Percentiles rank a stretch among this genome's conserved stretches.
Evolutionary conservation across 441 rosid genomes (phyloP).

Genomic region (Erysimum pusillum): DNA sequence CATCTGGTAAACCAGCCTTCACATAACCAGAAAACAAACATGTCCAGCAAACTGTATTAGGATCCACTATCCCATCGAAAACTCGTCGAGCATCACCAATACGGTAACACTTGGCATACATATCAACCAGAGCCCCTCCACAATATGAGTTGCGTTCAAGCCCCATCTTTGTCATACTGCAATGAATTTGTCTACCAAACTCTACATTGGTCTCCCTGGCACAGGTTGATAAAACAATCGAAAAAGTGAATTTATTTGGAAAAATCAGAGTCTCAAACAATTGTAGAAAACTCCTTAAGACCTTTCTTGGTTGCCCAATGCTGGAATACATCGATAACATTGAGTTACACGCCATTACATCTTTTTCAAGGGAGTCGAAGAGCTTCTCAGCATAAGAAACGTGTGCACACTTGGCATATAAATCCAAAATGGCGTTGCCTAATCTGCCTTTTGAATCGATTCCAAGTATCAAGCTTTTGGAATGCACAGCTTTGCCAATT

Average conservation of each 20-base stretch:
- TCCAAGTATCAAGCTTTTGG: conserved; percentile 59
- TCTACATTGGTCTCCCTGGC: conserved; percentile 57
- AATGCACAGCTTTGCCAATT: conserved; percentile 61
- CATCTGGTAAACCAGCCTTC: conserved; percentile 69
- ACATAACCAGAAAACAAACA: conserved; percentile 84
- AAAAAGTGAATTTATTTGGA: conserved; percentile 81
- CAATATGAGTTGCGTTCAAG: conserved; percentile 64
- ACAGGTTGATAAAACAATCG: conserved; percentile 78
- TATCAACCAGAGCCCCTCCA: conserved; percentile 78
- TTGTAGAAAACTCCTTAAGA: conserved; percentile 50
- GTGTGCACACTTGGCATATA: conserved; percentile 78
- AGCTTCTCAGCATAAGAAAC: conserved; percentile 64
- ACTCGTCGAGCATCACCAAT: conserved; percentile 65
- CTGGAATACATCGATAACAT: conserved; percentile 74
- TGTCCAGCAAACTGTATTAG: conserved; percentile 88
- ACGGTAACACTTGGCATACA: conserved; percentile 76
- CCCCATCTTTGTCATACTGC: conserved; percentile 70
- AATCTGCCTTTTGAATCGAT: conserved; percentile 57
- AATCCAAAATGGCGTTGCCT: conserved; percentile 71
- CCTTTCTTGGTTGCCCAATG: conserved; percentile 51
- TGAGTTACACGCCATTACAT: conserved; percentile 81
- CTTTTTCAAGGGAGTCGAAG: conserved; percentile 59
- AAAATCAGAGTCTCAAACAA: conserved; percentile 51
- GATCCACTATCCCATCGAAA: conserved; percentile 63
- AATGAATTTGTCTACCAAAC: conserved; percentile 69